Evolutionary conservation across 2,329 filamentous ascomycete species (phyloP), one percentile per base, ranked within the genome.

Genomic region (Sphaerostilbella broomeana): DNA sequence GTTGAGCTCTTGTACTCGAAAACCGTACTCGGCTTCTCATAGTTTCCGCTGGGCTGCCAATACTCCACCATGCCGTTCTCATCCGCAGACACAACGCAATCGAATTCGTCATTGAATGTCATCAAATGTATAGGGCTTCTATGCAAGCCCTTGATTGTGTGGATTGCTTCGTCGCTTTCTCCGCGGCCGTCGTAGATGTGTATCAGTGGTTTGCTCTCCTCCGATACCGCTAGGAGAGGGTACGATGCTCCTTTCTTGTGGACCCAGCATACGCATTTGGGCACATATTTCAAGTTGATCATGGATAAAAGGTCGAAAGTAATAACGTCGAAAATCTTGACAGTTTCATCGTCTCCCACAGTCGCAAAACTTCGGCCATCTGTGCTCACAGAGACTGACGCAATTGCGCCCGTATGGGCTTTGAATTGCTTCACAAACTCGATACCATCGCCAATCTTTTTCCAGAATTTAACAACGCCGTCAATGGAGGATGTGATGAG

Each of bases 381-480:
- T 27, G 81, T 76, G 63, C 90, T 97, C 47, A 86, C 82, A 25
- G 81, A 92, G 30, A 92, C 86, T 19, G 83, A 84, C 45, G 72
- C 79, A 56, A 97, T 86, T 56, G 94, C 86, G 36, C 86, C 86
- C 42, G 76, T 73, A 63, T 98, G 94, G 6, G 92, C 89, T 56
- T 81, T 83, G 67, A 95, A 98, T 65, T 98, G 89, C 65, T 98
- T 98, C 38, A 97, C 90, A 56, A 98, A 98, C 65, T 98, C 94
- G 43, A 98, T 85, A 1, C 86, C 86, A 22, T 86, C 81, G 2
- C 79, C 81, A 48, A 85, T 77, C 67, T 98, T 98, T 68, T 98
- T 98, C 92, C 92, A 98, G 61, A 98, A 98, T 63, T 98, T 98
- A 51, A 97, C 90, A 1, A 90, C 84, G n/a, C 94, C 94, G 58